Conservation (phyloP, 2,329 filamentous ascomycete species). For the Arthroderma sp. region DNA sequence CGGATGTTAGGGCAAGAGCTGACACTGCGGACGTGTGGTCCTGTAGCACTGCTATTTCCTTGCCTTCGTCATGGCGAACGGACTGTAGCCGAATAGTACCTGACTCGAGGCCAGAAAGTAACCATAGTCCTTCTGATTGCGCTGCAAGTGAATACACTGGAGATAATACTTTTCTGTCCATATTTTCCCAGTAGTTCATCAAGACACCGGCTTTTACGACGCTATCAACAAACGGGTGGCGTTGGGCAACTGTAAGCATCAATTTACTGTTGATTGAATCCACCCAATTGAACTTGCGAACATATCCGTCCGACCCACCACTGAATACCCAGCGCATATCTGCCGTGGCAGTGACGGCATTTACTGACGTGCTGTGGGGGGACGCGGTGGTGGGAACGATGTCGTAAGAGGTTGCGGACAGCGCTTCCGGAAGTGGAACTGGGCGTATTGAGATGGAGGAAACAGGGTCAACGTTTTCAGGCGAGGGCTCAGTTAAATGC, state of each 20-base stretch:
- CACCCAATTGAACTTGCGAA: conserved; percentile 90
- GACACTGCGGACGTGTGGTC: conserved; percentile 87
- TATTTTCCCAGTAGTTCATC: conserved; percentile 97
- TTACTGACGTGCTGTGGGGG: conserved; percentile 89
- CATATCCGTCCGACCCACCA: conserved; percentile 87
- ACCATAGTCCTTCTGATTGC: conserved; percentile 79
- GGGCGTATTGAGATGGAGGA: conserved; percentile 37
- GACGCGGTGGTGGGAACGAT: conserved; percentile 95
- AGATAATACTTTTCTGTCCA: conserved; percentile 61
- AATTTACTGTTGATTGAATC: conserved; percentile 92
- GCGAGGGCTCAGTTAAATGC: conserved; percentile 36
- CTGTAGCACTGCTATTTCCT: conserved; percentile 66
- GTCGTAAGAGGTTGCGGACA: conserved; percentile 73
- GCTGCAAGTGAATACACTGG: conserved; percentile 91
- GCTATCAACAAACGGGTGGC: conserved; percentile 93
- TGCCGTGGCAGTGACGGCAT: conserved; percentile 78
- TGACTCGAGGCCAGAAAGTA: conserved; percentile 79
- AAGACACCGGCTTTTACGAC: conserved; percentile 90
- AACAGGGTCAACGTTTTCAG: conserved; percentile 19
- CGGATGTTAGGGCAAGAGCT: conserved; percentile 64
- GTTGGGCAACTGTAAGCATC: conserved; percentile 83
- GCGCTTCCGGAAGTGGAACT: conserved; percentile 59
- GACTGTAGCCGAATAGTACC: conserved; percentile 89
- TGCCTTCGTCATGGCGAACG: conserved; percentile 87
- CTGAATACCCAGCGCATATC: conserved; percentile 93